Evolutionary conservation across 371 early-diverging fungal species (phyloP).

Genomic region (Funneliformis caledonium): DNA sequence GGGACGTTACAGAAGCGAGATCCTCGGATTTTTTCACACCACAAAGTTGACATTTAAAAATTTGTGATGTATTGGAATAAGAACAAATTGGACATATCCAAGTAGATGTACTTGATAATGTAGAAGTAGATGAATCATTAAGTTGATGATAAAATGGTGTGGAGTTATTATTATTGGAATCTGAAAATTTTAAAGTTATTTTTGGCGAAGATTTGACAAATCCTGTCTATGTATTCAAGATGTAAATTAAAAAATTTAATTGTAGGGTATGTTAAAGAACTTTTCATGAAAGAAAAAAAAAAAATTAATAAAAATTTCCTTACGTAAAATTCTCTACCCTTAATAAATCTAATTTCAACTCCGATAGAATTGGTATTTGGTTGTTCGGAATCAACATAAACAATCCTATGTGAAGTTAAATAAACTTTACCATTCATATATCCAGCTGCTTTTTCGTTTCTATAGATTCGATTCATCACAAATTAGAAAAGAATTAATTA

Average conservation of each 20-base stretch:
- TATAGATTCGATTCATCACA: neutral
- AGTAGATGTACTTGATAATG: slow-evolving; percentile 37
- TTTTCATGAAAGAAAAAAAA: neutral
- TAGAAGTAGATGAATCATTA: slow-evolving; percentile 11
- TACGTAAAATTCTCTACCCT: slow-evolving; percentile 63
- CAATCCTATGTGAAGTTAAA: slow-evolving; percentile 74
- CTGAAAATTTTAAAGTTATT: slow-evolving; percentile 57
- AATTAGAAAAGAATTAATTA: neutral
- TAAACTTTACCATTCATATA: slow-evolving; percentile 80
- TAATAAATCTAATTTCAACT: slow-evolving; percentile 55
- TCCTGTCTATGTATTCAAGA: slow-evolving; percentile 52
- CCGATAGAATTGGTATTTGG: slow-evolving; percentile 64
- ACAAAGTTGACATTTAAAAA: slow-evolving; percentile 71
- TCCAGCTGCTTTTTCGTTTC: slow-evolving; percentile 41
- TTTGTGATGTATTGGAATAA: slow-evolving; percentile 55
- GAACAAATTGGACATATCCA: slow-evolving; percentile 86
- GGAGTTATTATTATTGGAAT: slow-evolving; percentile 3
- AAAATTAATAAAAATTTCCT: slow-evolving; percentile 40
- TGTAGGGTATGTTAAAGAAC: neutral
- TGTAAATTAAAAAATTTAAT: neutral
- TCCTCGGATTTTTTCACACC: slow-evolving; percentile 62
- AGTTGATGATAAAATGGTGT: slow-evolving; percentile 10
- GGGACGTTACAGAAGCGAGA: neutral
- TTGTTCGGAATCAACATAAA: slow-evolving; percentile 72
- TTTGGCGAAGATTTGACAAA: slow-evolving; percentile 73